A percentile compares a stretch with the other conserved stretches of the same genome.
Conservation (phyloP, 495 filamentous ascomycete genomes). For the Penicillium soppii region DNA sequence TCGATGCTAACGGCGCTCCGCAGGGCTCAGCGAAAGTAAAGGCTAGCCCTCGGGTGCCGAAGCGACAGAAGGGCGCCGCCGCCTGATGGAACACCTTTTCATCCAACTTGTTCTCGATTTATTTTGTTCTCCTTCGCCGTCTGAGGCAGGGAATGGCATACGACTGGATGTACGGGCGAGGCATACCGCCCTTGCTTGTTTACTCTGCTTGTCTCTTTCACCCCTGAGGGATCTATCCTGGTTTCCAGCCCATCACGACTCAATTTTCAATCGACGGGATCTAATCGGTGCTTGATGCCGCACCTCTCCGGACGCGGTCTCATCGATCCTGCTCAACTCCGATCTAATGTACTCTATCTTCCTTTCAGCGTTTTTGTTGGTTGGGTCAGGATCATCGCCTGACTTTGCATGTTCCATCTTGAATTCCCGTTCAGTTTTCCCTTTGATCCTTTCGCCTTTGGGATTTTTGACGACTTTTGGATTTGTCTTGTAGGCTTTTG, state of each 20-base stretch:
- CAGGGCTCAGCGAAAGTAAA: slow-evolving; percentile 51
- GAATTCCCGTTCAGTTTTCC: slow-evolving; percentile 7
- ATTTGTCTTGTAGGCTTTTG: slow-evolving; percentile 18
- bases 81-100: slow-evolving; percentile 16
- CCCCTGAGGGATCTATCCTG: slow-evolving; percentile 16
- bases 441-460: slow-evolving; percentile 15
- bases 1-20: slow-evolving; percentile 50
- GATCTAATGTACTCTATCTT: slow-evolving; percentile 37
- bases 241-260: slow-evolving; percentile 26
- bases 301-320: no score
- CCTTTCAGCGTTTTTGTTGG: slow-evolving; percentile 33
- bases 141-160: slow-evolving; percentile 37
- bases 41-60: slow-evolving; percentile 54
- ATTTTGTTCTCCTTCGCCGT: slow-evolving; percentile 12
- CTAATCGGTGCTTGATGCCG: slow-evolving; percentile 18
- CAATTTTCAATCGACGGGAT: slow-evolving; percentile 17
- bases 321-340: slow-evolving; percentile 19
- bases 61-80: slow-evolving; percentile 53
- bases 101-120: neutral
- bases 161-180: slow-evolving; percentile 33
- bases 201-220: slow-evolving; percentile 25
- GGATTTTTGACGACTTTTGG: slow-evolving; percentile 29
- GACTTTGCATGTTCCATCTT: slow-evolving; percentile 14
- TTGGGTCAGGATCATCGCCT: slow-evolving; percentile 24
- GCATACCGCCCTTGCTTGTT: slow-evolving; percentile 17